These are phyloP conservation scores for Heliosperma pusillum DNA, from an alignment of 148 eudicot genomes.

Conservation along the genomic window DNA sequence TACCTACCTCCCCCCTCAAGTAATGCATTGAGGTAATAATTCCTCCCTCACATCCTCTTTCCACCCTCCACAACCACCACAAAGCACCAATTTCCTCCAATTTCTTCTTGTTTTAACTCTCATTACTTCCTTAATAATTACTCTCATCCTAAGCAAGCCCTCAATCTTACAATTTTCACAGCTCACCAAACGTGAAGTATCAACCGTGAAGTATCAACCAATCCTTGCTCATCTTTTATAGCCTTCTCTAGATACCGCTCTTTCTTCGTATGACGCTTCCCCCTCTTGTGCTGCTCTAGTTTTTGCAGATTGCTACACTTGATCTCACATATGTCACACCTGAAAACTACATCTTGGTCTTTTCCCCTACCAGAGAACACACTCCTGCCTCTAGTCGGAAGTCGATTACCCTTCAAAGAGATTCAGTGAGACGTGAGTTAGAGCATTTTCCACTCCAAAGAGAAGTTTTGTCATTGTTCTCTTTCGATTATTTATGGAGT, in stretches of 20 bases:
- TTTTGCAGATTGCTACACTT: background rate
- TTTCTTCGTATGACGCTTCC: background rate
- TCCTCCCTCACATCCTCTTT: too few species aligned
- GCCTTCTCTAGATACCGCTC: background rate
- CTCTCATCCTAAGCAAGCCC: too few species aligned
- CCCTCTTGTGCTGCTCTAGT: background rate
- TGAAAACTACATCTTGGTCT: background rate
- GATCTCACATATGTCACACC: constrained; percentile 2
- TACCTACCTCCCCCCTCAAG: too few species aligned
- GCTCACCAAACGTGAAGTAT: background rate
- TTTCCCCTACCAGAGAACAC: background rate
- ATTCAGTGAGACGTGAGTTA: background rate
- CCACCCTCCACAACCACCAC: too few species aligned
- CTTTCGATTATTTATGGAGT: too few species aligned
- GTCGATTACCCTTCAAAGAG: background rate
- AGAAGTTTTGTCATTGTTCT: too few species aligned
- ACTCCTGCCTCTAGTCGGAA: background rate
- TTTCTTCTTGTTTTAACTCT: too few species aligned
- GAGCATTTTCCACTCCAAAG: too few species aligned
- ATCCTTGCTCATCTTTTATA: background rate
- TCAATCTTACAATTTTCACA: background rate
- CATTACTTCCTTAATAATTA: too few species aligned
- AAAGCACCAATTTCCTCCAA: too few species aligned
- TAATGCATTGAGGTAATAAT: too few species aligned
- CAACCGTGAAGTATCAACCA: background rate